Base-by-base conservation (phyloP, 2,329 filamentous ascomycete genomes). In the Berkeleyomyces rouxiae region DNA sequence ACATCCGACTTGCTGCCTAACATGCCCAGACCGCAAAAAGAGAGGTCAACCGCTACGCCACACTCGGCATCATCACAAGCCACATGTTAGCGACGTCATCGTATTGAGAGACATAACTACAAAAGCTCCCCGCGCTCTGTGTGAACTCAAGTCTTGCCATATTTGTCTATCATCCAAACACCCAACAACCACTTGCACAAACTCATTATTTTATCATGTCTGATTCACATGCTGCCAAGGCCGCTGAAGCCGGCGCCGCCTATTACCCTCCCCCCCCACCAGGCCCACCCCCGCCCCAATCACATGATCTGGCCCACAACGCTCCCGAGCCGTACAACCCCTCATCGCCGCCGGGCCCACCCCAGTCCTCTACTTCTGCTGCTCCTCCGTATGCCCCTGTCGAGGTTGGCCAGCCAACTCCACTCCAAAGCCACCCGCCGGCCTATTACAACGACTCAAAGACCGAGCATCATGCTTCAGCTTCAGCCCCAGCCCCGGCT, bases 181-280 rank as follows among this genome's bases (percentile, higher is more conserved):
- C 33, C 33, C 16, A 13, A 42, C 47, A n/a, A 36, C 59, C 53
- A 33, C 23, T 59, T 23, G 13, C 59, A 7, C 13, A 53, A 23
- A 23, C 2, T 2, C 51, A 55, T 7, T 5, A 55, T 53, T n/a
- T n/a, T n/a, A 58, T 16, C n/a, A 64, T 64, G 62, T 61, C 59
- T 43, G 31, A 61, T 39, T 37, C 59, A n/a, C 16, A 59, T 4
- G 46, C 58, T 44, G 6, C 58, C 4, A 64, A 64, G 40, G 58
- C 62, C 13, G 62, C 59, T 13, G 62, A 64, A n/a, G 49, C 58
- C 37, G 59, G 49, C 42, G 59, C 61, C n/a, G 49, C 59, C 43
- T 64, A 61, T 57, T 66, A 65, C 49, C 65, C 66, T 61, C 65
- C 61, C 3, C 64, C 65, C 4, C 61, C 64, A 11, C 62, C 62